phyloP scores from a whole-genome alignment of 352 stramenopile genomes.

The Thalassiosira hispida region DNA sequence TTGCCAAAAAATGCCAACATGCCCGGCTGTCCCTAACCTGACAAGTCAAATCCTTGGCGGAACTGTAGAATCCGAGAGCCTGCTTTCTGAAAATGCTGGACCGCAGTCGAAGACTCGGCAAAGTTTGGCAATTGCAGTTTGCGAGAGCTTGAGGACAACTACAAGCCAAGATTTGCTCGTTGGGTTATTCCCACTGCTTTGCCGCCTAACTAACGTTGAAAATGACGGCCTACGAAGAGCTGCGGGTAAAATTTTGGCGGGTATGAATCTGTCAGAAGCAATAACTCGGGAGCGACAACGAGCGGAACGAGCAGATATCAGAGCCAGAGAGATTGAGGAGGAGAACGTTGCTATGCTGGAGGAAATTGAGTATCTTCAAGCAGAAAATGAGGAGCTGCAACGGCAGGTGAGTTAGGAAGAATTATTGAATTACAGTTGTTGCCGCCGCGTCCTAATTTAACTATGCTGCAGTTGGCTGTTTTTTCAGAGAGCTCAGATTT shows the following conservation, averaged over 20 bases:
- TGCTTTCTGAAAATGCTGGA: constrained; percentile 8
- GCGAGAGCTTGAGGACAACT: constrained; percentile 56
- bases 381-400: constrained; percentile 61
- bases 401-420: constrained; percentile 35
- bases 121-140: constrained; percentile 59
- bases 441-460: background rate
- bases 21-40: constrained; percentile 36
- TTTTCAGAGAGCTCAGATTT: constrained; percentile 51
- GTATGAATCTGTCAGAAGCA: constrained; percentile 52
- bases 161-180: constrained; percentile 55
- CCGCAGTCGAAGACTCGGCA: constrained; percentile 43
- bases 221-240: constrained; percentile 61
- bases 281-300: constrained; percentile 52
- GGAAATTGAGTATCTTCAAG: constrained; percentile 58
- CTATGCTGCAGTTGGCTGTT: constrained; percentile 23
- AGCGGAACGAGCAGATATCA: constrained; percentile 47
- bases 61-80: constrained; percentile 35
- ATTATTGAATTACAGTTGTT: constrained; percentile 14
- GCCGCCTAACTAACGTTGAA: constrained; percentile 58
- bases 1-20: constrained; percentile 56
- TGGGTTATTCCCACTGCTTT: constrained; percentile 56
- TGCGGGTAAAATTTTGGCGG: constrained; percentile 57
- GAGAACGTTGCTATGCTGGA: constrained; percentile 63
- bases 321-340: constrained; percentile 57
- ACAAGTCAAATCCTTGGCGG: constrained; percentile 59